A percentile compares a stretch with the other conserved stretches of the same genome.
phyloP scores from a whole-genome alignment of 805 yeast genomes.

The Metschnikowia santaceciliae region DNA sequence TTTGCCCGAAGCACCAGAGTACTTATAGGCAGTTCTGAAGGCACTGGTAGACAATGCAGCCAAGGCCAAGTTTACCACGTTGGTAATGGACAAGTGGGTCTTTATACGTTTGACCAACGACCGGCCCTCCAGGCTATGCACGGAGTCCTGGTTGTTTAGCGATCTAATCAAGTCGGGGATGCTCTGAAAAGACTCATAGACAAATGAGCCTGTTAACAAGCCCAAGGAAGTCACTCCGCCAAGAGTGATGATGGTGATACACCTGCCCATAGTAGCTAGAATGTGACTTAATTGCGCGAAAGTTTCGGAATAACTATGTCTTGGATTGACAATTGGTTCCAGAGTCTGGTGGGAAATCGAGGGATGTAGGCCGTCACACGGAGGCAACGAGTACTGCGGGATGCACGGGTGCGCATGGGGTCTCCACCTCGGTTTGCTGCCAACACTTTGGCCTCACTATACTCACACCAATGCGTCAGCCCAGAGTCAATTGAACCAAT shows the following conservation, averaged over 20 bases:
- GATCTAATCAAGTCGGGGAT: constrained; percentile 27
- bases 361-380: not conserved
- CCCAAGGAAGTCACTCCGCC: constrained; percentile 68
- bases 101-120: constrained; percentile 19
- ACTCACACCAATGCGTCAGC: not conserved
- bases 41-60: constrained; percentile 45
- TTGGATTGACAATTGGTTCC: not conserved
- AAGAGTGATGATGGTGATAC: constrained; percentile 48
- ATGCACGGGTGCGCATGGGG: constrained; percentile 1
- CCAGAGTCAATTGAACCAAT: no score
- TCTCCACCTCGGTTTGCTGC: no score
- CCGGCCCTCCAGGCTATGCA: constrained; percentile 13
- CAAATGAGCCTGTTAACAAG: constrained; percentile 50
- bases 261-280: constrained; percentile 25
- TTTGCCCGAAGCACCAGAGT: constrained; percentile 51
- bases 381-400: constrained; percentile 1
- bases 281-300: not conserved
- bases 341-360: not conserved
- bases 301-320: not conserved
- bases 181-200: constrained; percentile 35
- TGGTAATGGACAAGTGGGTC: constrained; percentile 18
- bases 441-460: no score
- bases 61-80: constrained; percentile 34
- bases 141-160: constrained; percentile 20
- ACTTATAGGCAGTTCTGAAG: constrained; percentile 52